phyloP scores from a whole-genome alignment of 345 rosid genomes.

The Isatis tinctoria region DNA sequence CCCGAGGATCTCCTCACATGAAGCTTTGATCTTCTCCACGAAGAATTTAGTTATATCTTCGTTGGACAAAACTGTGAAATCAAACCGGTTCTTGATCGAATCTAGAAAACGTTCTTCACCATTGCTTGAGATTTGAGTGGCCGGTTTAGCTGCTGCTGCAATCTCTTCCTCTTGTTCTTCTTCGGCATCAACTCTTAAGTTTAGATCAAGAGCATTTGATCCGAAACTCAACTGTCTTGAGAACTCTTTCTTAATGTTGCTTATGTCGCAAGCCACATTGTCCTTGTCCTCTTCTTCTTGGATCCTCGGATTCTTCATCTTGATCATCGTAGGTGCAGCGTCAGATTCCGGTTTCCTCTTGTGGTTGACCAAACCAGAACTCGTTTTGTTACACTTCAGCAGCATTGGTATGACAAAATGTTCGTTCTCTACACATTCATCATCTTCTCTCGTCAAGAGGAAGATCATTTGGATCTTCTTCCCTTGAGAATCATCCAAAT shows the following conservation, averaged over 20 bases:
- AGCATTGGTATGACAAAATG: conserved; percentile 50
- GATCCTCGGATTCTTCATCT: conserved; percentile 41
- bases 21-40: conserved; percentile 37
- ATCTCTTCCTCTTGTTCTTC: conserved; percentile 29
- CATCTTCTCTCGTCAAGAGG: conserved; percentile 51
- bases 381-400: conserved; percentile 41
- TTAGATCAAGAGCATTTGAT: conserved; percentile 62
- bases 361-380: conserved; percentile 23
- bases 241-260: conserved; percentile 36
- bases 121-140: conserved; percentile 18
- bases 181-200: conserved; percentile 47
- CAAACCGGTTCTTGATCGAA: conserved; percentile 47
- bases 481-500: conserved; percentile 14
- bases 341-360: conserved; percentile 63
- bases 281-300: conserved; percentile 35
- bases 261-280: conserved; percentile 24
- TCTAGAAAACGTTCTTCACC: conserved; percentile 36
- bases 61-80: conserved; percentile 36
- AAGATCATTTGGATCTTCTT: conserved; percentile 40
- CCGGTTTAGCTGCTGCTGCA: background rate
- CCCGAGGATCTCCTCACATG: conserved; percentile 44
- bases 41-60: conserved; percentile 37
- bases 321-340: conserved; percentile 19
- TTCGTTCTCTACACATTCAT: conserved; percentile 22
- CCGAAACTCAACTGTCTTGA: conserved; percentile 54